Base-by-base conservation (phyloP, 208 protist species). In the Trypanosoma mega region DNA sequence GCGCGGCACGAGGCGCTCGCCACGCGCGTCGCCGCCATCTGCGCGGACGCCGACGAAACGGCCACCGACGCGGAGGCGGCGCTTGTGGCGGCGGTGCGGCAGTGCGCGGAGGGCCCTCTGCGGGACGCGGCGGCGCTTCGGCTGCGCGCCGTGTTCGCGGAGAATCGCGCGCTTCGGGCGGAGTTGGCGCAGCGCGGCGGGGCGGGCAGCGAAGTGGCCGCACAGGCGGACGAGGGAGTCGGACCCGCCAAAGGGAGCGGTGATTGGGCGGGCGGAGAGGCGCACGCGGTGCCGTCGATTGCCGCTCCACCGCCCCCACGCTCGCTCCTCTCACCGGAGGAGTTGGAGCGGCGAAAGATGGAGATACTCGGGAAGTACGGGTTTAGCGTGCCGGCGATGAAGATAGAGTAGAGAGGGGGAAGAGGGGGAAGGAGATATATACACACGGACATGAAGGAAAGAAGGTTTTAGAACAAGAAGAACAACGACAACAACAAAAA, bases 311-410 rank as follows among this genome's bases (percentile, higher is more conserved):
- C n/a, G n/a, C n/a, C n/a, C n/a, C n/a, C 2, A 9, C 7, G 26
- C 52, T 55, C 53, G 20, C 52, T 84, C 12, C 53, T 86, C n/a
- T 90, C 82, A 2, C 52, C 76, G 9, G 74, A 72, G 27, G 82
- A 83, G 45, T 49, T 90, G 51, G 79, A 99, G 72, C 82, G 96
- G 57, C 81, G 93, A 50, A 80, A 99, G 46, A 88, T 96, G 57
- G 82, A 92, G 26, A 92, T 98, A 67, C 74, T 99, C 58, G 60
- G 92, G 39, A 85, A 91, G 53, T 76, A 96, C 53, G 53, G 54
- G 14, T 56, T 65, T 23, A 21, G 4, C 18, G n/a, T n/a, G 34
- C 50, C 18, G 16, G 33, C 39, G 24, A 55, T 9, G 47, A 64
- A 34, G 48, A 12, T 64, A 48, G 31, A 55, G 33, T 21, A 55